Base-by-base conservation (phyloP, 495 filamentous ascomycete genomes). In the Pseudomonodictys pantanalensis region DNA sequence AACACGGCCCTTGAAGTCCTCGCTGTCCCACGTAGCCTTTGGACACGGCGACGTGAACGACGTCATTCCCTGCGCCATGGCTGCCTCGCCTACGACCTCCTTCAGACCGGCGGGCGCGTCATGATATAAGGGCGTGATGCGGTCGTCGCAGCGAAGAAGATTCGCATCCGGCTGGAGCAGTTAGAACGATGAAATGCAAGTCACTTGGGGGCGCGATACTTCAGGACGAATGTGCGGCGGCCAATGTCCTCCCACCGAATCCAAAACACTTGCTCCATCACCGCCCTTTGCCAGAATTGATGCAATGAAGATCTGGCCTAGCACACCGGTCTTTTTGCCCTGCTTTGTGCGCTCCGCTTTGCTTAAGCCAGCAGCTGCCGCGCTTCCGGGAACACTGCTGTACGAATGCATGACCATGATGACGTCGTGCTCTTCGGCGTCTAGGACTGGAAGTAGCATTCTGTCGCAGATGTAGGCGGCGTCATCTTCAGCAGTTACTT, bases 91-190 rank as follows among this genome's bases (percentile, higher is more conserved):
- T 18, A 49, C 50, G 1, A 43, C 52, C 15, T 56, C 42, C 1
- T 26, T 44, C 6, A 62, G 20, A 12, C 42, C 50, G n/a, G 39
- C 22, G 10, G 50, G 42, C 10, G 43, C 58, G 17, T 62, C 58
- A 2, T 56, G 50, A 51, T 26, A 56, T 12, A 62, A 45, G 3
- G 52, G 50, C 6, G 8, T 4, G 26, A 60, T 46, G 23, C 56
- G 56, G 25, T 60, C 56, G 41, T 60, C 56, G 48, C 56, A 60
- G n/a, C 56, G 56, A 35, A 60, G 56, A 18, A 60, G 56, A 29
- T 53, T 60, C 7, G 56, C 39, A 24, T 44, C 35, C 2, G 28
- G 47, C 56, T 60, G 18, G 10, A 24, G n/a, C 29, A 3, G 22
- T 29, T 25, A 29, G 28, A 28, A 11, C n/a, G 12, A n/a, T 10